Percentiles rank a stretch among this genome's conserved stretches.
phyloP scores from a whole-genome alignment of 352 stramenopile genomes.

The Phytophthora pluvialis region DNA sequence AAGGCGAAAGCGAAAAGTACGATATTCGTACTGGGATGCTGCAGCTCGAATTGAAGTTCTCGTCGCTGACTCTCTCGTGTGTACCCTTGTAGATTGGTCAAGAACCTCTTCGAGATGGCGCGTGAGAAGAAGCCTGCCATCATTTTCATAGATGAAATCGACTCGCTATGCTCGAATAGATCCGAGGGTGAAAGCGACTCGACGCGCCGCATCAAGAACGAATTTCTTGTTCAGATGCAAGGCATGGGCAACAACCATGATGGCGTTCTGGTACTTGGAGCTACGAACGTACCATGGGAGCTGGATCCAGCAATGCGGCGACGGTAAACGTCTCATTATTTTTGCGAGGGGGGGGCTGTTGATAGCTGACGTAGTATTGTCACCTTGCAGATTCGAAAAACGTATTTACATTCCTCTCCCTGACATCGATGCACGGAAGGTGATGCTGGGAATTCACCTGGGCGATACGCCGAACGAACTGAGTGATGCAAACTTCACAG shows the following conservation, averaged over 20 bases:
- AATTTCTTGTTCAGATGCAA: constrained; percentile 99
- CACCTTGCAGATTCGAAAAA: constrained; percentile 95
- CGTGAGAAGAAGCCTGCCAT: constrained; percentile 94
- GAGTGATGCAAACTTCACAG: constrained; percentile 93
- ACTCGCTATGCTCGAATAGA: constrained; percentile 94
- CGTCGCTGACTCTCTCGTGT: constrained; percentile 6
- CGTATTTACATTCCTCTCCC: constrained; percentile 99
- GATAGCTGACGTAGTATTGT: constrained; percentile 7
- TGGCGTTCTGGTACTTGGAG: constrained; percentile 95
- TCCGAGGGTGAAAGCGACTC: constrained; percentile 96
- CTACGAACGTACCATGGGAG: constrained; percentile 99
- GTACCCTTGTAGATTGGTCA: constrained; percentile 85
- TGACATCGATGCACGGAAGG: constrained; percentile 88
- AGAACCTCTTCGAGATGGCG: constrained; percentile 99
- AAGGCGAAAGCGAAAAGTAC: constrained; percentile 95
- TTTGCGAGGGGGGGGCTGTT: not conserved
- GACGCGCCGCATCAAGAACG: constrained; percentile 96
- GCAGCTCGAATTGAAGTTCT: not conserved
- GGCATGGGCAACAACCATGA: constrained; percentile 92
- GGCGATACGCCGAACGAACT: constrained; percentile 96
- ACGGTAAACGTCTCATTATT: constrained; percentile 63
- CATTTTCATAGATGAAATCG: constrained; percentile 99
- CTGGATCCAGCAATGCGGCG: constrained; percentile 96
- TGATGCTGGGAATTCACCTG: constrained; percentile 98
- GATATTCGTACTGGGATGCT: not conserved